phyloP scores from a whole-genome alignment of 164 flowering plant genomes.

The Stephania japonica region DNA sequence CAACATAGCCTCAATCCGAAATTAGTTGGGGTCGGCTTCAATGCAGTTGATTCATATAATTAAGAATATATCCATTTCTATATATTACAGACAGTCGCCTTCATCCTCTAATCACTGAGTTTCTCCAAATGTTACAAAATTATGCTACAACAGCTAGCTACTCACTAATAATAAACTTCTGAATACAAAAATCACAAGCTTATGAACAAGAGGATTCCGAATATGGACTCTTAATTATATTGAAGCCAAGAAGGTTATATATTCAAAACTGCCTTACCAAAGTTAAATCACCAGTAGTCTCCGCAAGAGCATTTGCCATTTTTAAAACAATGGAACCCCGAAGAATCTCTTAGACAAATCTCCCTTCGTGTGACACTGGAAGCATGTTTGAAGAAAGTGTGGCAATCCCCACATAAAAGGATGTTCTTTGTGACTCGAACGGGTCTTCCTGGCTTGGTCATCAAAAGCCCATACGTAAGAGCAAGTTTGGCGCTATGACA shows the following conservation, averaged over 20 bases:
- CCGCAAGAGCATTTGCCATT: constrained; percentile 72
- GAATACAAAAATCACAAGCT: background rate
- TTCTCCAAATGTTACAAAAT: background rate
- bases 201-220: background rate
- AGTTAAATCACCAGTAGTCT: constrained; percentile 48
- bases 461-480: constrained; percentile 62
- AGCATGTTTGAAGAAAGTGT: constrained; percentile 63
- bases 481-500: constrained; percentile 89
- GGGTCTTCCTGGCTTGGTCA: constrained; percentile 45
- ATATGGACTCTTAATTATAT: background rate
- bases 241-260: background rate
- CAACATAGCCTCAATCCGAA: too few species aligned
- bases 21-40: too few species aligned
- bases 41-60: background rate
- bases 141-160: constrained; percentile 7
- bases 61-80: background rate
- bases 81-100: background rate
- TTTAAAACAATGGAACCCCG: constrained; percentile 75
- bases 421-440: constrained; percentile 69
- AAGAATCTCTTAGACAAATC: constrained; percentile 61
- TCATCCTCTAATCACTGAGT: background rate
- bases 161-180: background rate
- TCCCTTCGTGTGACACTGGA: constrained; percentile 62
- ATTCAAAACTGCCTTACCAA: background rate
- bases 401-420: constrained; percentile 83